Conservation (phyloP, 345 rosid genomes). For the Populus euphratica region DNA sequence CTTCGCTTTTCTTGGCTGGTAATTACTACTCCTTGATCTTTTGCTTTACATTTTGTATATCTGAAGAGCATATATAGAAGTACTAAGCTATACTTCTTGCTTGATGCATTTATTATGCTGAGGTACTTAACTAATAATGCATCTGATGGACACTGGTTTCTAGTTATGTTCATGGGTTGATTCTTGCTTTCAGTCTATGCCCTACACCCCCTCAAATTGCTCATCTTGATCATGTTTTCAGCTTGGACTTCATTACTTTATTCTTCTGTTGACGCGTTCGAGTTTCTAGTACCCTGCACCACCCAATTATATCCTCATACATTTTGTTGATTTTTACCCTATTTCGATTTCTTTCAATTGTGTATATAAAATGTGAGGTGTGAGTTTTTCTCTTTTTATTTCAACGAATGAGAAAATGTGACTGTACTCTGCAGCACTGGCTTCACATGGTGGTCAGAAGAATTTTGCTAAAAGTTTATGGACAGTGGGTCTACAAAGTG, state of each 20-base stretch:
- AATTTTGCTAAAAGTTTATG: slow-evolving; percentile 9
- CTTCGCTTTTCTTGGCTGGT: slow-evolving; percentile 97
- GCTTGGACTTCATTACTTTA: too few species aligned
- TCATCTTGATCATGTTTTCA: too few species aligned
- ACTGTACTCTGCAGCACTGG: neutral
- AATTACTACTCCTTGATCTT: neutral
- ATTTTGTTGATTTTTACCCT: too few species aligned
- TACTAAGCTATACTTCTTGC: too few species aligned
- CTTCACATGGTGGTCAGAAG: slow-evolving; percentile 10
- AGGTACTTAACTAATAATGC: neutral
- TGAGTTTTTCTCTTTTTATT: neutral
- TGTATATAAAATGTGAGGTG: neutral
- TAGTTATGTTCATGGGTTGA: neutral
- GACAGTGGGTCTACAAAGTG: slow-evolving; percentile 14
- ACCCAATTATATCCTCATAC: too few species aligned
- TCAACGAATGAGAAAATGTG: neutral
- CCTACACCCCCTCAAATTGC: too few species aligned
- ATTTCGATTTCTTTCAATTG: too few species aligned
- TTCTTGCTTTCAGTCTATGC: too few species aligned
- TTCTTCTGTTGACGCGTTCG: too few species aligned
- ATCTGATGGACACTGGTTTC: neutral
- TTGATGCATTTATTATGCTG: too few species aligned
- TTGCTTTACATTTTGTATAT: neutral
- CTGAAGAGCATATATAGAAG: too few species aligned
- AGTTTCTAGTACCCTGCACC: too few species aligned